These are phyloP conservation scores for Staphylotrichum tortipilum DNA, from an alignment of 495 filamentous ascomycete species.

Conservation along the genomic window DNA sequence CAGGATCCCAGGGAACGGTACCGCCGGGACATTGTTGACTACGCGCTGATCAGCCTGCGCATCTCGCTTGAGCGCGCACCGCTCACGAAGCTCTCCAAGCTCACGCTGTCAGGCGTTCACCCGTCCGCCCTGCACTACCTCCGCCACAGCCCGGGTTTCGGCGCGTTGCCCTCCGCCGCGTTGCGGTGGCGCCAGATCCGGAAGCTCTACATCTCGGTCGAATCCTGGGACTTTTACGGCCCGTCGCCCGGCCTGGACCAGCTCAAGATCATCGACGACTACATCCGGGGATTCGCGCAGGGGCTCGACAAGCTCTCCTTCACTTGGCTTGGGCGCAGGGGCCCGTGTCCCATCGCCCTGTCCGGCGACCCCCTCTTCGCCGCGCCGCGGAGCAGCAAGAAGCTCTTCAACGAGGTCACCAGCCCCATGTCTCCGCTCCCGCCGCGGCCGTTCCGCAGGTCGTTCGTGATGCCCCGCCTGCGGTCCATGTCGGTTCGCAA, in stretches of 20 bases:
- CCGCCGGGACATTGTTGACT: conserved; percentile 67
- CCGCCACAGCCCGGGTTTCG: conserved; percentile 56
- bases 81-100: conserved; percentile 48
- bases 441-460: conserved; percentile 34
- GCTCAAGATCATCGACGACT: conserved; percentile 65
- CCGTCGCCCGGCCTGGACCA: conserved; percentile 52
- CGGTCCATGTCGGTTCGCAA: conserved; percentile 59
- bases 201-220: conserved; percentile 59
- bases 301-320: conserved; percentile 56
- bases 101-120: conserved; percentile 60
- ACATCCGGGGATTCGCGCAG: conserved; percentile 55
- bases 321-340: conserved; percentile 59
- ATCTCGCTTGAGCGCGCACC: conserved; percentile 64
- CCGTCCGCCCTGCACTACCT: conserved; percentile 62
- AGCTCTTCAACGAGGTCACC: conserved; percentile 47
- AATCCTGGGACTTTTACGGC: conserved; percentile 50
- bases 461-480: conserved; percentile 50
- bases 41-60: conserved; percentile 69
- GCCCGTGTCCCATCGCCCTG: conserved; percentile 58
- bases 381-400: conserved; percentile 40
- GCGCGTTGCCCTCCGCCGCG: conserved; percentile 52
- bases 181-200: conserved; percentile 64
- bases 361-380: conserved; percentile 53
- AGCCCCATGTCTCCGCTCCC: conserved; percentile 44
- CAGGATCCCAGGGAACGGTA: conserved; percentile 58